A percentile compares a stretch with the other conserved stretches of the same genome.
Evolutionary conservation across 2,329 filamentous ascomycete genomes (phyloP).

Genomic region (Penicillium sp.): DNA sequence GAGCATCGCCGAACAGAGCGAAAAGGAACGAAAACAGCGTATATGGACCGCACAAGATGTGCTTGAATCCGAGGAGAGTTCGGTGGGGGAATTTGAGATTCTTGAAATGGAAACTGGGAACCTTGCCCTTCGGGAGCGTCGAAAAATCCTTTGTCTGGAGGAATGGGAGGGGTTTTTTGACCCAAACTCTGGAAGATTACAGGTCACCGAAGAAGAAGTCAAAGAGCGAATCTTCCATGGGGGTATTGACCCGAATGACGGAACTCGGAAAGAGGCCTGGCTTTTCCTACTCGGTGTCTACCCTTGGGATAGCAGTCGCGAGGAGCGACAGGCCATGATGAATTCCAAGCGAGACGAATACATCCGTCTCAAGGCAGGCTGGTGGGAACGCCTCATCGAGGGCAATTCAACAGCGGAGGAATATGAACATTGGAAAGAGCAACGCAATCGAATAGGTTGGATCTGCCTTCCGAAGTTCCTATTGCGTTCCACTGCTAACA

Average conservation of each 20-base stretch:
- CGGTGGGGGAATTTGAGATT: conserved; percentile 94
- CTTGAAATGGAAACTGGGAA: conserved; percentile 76
- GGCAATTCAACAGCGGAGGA: conserved; percentile 78
- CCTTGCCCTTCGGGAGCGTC: conserved; percentile 74
- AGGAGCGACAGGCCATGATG: conserved; percentile 81
- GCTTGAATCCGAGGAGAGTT: conserved; percentile 89
- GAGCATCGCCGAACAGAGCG: conserved; percentile 97
- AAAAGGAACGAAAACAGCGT: conserved; percentile 79
- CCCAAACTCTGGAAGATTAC: conserved; percentile 69
- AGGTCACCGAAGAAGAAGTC: conserved; percentile 84
- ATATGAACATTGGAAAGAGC: conserved; percentile 96
- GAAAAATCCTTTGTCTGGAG: conserved; percentile 75
- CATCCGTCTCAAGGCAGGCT: conserved; percentile 86
- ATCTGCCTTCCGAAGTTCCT: background rate
- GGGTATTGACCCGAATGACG: conserved; percentile 84
- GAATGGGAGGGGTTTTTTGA: conserved; percentile 97
- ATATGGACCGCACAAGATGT: conserved; percentile 95
- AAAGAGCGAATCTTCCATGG: conserved; percentile 98
- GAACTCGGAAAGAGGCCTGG: conserved; percentile 95
- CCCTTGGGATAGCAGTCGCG: conserved; percentile 86
- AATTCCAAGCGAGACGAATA: conserved; percentile 92
- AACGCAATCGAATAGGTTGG: conserved; percentile 89
- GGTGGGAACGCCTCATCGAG: conserved; percentile 94
- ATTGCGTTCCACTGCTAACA: conserved; percentile 32
- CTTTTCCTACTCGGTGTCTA: conserved; percentile 89